Evolutionary conservation across 2,329 filamentous ascomycete genomes (phyloP), one percentile per base, ranked within the genome.

Genomic region (Cryphonectria radicalis): DNA sequence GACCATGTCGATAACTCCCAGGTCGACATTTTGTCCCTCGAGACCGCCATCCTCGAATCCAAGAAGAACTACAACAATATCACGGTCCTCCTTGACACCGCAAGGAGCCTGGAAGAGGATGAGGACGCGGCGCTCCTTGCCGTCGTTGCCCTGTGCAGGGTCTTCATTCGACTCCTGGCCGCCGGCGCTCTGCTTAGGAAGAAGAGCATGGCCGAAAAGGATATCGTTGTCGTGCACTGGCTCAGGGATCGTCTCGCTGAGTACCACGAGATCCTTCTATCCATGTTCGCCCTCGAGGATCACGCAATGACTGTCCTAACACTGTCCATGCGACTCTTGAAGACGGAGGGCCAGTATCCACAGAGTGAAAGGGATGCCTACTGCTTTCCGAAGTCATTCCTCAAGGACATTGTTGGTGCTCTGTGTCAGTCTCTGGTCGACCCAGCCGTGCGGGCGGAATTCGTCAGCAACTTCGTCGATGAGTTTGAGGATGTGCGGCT

Each of bases 31-130:
- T 82, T 95, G 59, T 83, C 89, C 68, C 87, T 98, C 69, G 95
- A 98, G 82, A 86, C 89, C 74, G 91, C 93, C 70, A 94, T 98
- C 69, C 82, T 94, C 73, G 91, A 96, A 80, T 97, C 94, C 66
- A 92, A 90, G 78, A 93, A 94, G 80, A 89, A 97, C 82, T 97
- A 97, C 86, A 97, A 97, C 84, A 94, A 97, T 78, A 95, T 98
- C 77, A 87, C 89, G 10, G 88, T 87, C 14, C 83, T 98, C 53
- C 84, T 97, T 63, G 86, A 86, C 59, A 87, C 90, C 76, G 81
- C 89, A 53, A 79, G 87, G 77, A 83, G 82, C 50, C 82, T 83
- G 40, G 80, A 86, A 3, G 79, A 84, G 28, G 84, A 87, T 25
- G 80, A 84, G 1, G 87, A 91, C 60, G 84, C 88, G 4, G 85